Base-by-base conservation (phyloP, 495 filamentous ascomycete genomes). In the Tuber borchii region DNA sequence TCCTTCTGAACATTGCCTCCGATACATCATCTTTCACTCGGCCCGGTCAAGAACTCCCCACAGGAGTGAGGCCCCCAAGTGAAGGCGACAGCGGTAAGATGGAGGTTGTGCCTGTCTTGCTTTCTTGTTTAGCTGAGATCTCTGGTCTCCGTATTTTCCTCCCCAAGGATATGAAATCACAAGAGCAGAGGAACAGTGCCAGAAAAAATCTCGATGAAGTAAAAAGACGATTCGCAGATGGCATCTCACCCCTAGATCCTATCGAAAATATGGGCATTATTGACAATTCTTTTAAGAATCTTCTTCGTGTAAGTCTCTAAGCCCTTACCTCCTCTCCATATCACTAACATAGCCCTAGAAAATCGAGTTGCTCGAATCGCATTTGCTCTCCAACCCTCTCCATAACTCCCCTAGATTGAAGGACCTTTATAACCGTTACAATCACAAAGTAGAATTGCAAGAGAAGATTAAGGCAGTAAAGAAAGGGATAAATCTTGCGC, bases 301-400 rank as follows among this genome's bases (percentile, higher is more conserved):
- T 95, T 5, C 89, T 97, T 17, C 89, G 95, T 79, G 90, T 90
- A 85, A 82, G 88, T 83, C 12, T 65, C 20, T 37, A 31, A 69
- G 1, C 14, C n/a, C 6, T 69, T 65, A 69, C 45, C 45, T 31
- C 20, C 8, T 42, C 34, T 34, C 51, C 26, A 69, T 69, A 46
- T 73, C 5, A 31, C 45, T 14, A 48, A 14, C 45, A 65, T 2
- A 65, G 26, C 34, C 20, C 69, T 73, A 90, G 88, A 98, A 97
- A 89, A 97, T 98, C 75, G 96, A 99, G 83, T 92, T 97, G 40
- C 88, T 98, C 10, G 96, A 99, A 83, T 93, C 94, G n/a, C 89
- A 91, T 42, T 86, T 99, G n/a, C 84, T 97, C 9, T 85, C 90
- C 19, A 97, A 97, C 80, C 93, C 95, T 20, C 87, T 99, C 42